These are phyloP conservation scores for Botrytis sinoallii DNA, from an alignment of 2,329 filamentous ascomycete species.

Conservation along the genomic window DNA sequence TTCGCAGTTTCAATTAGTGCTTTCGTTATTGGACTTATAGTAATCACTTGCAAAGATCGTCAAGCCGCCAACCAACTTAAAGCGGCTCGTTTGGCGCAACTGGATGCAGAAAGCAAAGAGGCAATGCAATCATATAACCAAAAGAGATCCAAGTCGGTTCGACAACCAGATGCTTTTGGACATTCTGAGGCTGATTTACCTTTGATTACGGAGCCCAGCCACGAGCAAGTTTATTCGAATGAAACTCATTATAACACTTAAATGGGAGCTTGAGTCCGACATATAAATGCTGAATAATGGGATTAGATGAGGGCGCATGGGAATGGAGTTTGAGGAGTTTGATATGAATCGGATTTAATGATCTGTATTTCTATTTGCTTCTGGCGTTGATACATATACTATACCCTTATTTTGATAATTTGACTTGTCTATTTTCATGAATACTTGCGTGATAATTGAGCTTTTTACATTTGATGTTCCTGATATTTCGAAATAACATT, in stretches of 20 bases:
- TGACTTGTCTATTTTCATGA: background rate
- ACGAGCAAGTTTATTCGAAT: background rate
- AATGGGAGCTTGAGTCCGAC: background rate
- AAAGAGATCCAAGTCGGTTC: background rate
- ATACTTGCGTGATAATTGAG: background rate
- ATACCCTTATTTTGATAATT: constrained; percentile 6
- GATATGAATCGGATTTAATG: background rate
- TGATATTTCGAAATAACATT: background rate
- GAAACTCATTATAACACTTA: background rate
- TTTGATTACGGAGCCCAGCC: background rate
- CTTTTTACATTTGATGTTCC: background rate
- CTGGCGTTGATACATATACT: background rate
- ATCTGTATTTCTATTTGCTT: background rate
- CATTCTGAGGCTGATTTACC: background rate
- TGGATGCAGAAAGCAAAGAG: constrained; percentile 13
- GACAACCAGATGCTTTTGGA: background rate
- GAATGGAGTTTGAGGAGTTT: background rate
- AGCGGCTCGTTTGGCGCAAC: background rate
- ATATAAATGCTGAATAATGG: background rate
- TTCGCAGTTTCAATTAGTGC: background rate
- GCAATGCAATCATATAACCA: background rate
- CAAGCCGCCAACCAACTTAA: background rate
- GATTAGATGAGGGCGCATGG: background rate
- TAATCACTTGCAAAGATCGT: constrained; percentile 5
- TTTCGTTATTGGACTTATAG: constrained; percentile 14